Conservation (phyloP, 495 filamentous ascomycete species). For the Symbiotaphrina buchneri region DNA sequence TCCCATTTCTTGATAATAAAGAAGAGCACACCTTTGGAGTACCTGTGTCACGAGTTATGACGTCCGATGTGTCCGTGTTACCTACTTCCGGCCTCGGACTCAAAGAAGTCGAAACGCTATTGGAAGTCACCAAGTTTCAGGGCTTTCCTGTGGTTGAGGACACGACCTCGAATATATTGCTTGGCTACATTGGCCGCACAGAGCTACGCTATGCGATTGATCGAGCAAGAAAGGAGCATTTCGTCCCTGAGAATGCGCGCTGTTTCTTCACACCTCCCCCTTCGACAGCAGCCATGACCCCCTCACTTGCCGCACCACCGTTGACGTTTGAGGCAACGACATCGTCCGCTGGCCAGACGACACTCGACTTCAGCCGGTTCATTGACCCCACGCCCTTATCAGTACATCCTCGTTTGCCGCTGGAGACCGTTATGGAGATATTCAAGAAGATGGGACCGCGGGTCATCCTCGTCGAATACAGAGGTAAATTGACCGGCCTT, state of each 20-base stretch:
- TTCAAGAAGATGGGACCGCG: slow-evolving; percentile 97
- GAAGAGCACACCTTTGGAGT: slow-evolving; percentile 97
- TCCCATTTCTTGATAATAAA: slow-evolving; percentile 94
- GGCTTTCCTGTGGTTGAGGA: slow-evolving; percentile 88
- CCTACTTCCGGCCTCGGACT: slow-evolving; percentile 57
- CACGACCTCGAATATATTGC: slow-evolving; percentile 36
- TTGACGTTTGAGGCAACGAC: slow-evolving; percentile 43
- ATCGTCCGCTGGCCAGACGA: slow-evolving; percentile 26
- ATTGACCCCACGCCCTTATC: slow-evolving; percentile 80
- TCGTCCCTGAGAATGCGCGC: slow-evolving; percentile 39
- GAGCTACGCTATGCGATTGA: slow-evolving; percentile 88
- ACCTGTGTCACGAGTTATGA: slow-evolving; percentile 86
- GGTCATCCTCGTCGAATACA: slow-evolving; percentile 81
- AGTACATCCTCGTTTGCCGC: slow-evolving; percentile 73
- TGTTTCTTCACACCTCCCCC: slow-evolving; percentile 62
- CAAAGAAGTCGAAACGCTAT: slow-evolving; percentile 46
- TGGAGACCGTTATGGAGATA: slow-evolving; percentile 96
- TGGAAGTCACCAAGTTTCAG: slow-evolving; percentile 70
- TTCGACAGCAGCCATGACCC: slow-evolving; percentile 18
- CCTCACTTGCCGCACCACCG: slow-evolving; percentile 18
- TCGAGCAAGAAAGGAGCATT: slow-evolving; percentile 52
- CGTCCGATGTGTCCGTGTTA: slow-evolving; percentile 47
- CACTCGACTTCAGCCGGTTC: slow-evolving; percentile 69
- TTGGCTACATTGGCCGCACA: slow-evolving; percentile 90
- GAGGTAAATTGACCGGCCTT: slow-evolving; percentile 57